Percentiles rank a stretch among this genome's conserved stretches.
Evolutionary conservation across 2,329 filamentous ascomycete genomes (phyloP).

Genomic region (Allantophomopsis lycopodina): DNA sequence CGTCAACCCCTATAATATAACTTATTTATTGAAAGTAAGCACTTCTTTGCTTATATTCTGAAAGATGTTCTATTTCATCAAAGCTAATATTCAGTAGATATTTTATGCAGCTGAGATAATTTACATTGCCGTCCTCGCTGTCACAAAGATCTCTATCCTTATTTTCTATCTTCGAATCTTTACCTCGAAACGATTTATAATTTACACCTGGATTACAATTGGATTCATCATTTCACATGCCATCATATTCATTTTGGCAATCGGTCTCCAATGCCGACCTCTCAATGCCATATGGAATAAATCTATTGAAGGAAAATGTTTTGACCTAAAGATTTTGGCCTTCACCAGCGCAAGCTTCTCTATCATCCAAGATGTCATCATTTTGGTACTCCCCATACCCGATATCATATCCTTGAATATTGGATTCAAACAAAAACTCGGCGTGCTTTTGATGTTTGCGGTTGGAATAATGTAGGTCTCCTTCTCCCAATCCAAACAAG

Average conservation of each 20-base stretch:
- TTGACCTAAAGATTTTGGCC: conserved; percentile 31
- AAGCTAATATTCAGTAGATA: too few species aligned
- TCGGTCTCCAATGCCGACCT: conserved; percentile 17
- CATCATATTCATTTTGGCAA: not conserved
- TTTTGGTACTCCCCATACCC: conserved; percentile 34
- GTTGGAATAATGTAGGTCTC: conserved; percentile 27
- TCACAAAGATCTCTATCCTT: conserved; percentile 3
- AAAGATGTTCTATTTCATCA: too few species aligned
- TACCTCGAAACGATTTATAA: conserved; percentile 1
- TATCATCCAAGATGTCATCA: conserved; percentile 36
- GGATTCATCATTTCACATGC: not conserved
- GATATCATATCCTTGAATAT: conserved; percentile 27
- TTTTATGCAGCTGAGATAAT: not conserved
- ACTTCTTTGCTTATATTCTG: too few species aligned
- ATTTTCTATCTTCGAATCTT: conserved; percentile 3
- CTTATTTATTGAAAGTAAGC: too few species aligned
- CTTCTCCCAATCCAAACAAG: not conserved
- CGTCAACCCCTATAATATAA: too few species aligned
- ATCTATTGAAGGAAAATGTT: conserved; percentile 36
- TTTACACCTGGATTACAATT: not conserved
- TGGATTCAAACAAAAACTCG: conserved; percentile 31
- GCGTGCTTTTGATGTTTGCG: conserved; percentile 36
- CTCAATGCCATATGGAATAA: conserved; percentile 35
- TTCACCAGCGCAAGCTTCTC: conserved; percentile 38
- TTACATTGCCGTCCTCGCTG: not conserved